Evolutionary conservation across 2,329 filamentous ascomycete species (phyloP).

Genomic region (Neonectria ditissima): DNA sequence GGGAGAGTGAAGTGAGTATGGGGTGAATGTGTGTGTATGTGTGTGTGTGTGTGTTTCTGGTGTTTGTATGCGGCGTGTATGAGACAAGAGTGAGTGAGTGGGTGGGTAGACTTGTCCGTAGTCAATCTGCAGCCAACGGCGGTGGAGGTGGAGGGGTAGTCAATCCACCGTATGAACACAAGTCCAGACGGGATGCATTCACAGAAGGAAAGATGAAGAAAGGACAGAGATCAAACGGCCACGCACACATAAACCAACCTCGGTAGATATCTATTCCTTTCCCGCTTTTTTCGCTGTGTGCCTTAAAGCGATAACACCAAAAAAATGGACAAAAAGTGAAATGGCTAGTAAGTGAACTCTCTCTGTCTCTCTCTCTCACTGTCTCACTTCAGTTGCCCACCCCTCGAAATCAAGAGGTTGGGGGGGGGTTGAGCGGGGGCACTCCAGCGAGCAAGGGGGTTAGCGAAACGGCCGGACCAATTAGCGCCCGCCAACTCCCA

Average conservation of each 20-base stretch:
- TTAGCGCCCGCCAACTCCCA: conserved; percentile 37
- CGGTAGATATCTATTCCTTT: conserved; percentile 4
- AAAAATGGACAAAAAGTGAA: not conserved
- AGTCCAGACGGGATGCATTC: not conserved
- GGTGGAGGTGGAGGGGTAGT: not conserved
- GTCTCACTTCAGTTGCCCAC: not conserved
- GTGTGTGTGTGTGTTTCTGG: not conserved
- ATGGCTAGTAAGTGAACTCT: not conserved
- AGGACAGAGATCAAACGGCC: conserved; percentile 21
- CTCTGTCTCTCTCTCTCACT: too few species aligned
- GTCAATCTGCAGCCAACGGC: conserved; percentile 11
- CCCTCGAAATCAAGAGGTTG: conserved; percentile 13
- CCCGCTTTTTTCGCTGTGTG: not conserved
- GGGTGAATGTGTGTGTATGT: not conserved
- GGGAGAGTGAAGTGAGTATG: not conserved
- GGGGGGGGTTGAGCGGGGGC: too few species aligned
- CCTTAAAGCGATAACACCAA: conserved; percentile 28
- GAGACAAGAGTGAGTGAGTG: conserved; percentile 2
- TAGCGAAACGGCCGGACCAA: conserved; percentile 30
- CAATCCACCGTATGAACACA: not conserved
- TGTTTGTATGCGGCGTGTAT: conserved; percentile 8
- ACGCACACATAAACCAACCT: conserved; percentile 2
- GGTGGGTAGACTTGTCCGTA: not conserved
- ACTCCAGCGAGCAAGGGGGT: not conserved
- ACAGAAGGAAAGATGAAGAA: conserved; percentile 12